phyloP scores from a whole-genome alignment of 352 stramenopile genomes.

The Pythium brachiatum region DNA sequence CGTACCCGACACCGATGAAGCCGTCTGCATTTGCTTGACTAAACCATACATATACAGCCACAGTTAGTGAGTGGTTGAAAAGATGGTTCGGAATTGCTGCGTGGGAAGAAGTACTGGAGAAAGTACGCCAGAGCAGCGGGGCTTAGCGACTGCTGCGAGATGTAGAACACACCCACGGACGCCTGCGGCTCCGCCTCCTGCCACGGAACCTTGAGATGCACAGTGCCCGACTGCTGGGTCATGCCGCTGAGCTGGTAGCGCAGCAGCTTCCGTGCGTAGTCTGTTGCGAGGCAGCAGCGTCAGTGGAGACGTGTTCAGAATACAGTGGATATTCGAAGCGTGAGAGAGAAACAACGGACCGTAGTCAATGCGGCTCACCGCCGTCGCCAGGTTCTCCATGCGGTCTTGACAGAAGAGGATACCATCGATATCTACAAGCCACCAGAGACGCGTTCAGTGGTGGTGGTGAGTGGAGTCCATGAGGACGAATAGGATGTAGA shows the following conservation, averaged over 20 bases:
- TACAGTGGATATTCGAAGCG: no score
- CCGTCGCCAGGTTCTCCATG: not conserved
- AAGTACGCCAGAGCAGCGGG: constrained; percentile 50
- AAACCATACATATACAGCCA: no score
- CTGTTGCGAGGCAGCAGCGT: no score
- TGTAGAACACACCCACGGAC: constrained; percentile 39
- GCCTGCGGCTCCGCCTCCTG: constrained; percentile 23
- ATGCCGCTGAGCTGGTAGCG: constrained; percentile 44
- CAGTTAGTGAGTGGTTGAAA: no score
- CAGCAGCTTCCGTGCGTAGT: constrained; percentile 56
- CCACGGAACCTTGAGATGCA: constrained; percentile 30
- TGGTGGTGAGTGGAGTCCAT: no score
- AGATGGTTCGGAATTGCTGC: no score
- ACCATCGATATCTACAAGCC: constrained; percentile 33
- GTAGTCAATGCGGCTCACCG: constrained; percentile 31
- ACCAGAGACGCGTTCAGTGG: not conserved
- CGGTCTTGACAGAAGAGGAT: constrained; percentile 40
- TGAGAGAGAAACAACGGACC: constrained; percentile 19
- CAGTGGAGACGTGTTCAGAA: no score
- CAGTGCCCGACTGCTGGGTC: constrained; percentile 26
- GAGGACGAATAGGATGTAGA: constrained; percentile 3
- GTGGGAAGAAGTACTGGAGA: no score
- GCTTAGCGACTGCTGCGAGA: constrained; percentile 42
- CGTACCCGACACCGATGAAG: constrained; percentile 57
- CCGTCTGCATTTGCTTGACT: constrained; percentile 40